Conservation (phyloP, 148 eudicot genomes). For the Polygonum aviculare region DNA sequence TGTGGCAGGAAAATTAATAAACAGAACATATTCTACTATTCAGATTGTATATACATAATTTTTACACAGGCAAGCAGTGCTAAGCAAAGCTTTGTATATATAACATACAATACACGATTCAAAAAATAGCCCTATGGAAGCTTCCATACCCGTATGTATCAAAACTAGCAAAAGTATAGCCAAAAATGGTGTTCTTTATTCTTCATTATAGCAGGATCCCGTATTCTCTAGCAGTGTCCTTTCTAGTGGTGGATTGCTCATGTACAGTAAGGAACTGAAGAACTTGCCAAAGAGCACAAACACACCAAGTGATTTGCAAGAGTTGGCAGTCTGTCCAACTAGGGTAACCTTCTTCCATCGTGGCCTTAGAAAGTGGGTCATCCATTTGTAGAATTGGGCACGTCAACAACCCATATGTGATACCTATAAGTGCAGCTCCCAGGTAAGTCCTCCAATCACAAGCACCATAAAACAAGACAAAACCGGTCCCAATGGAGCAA, state of each 20-base stretch:
- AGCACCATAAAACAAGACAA: background rate
- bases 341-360: constrained; percentile 46
- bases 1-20: too few species aligned
- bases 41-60: constrained; percentile 11
- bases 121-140: background rate
- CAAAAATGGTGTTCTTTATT: background rate
- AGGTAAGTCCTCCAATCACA: constrained; percentile 50
- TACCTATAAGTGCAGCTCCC: constrained; percentile 56
- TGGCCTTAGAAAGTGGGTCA: constrained; percentile 29
- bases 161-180: constrained; percentile 1
- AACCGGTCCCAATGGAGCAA: constrained; percentile 49
- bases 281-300: constrained; percentile 40
- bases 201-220: too few species aligned
- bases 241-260: constrained; percentile 38
- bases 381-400: constrained; percentile 44
- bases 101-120: background rate
- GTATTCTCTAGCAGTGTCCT: constrained; percentile 21
- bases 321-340: constrained; percentile 29
- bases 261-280: constrained; percentile 32
- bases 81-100: background rate
- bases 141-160: background rate
- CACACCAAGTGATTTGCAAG: constrained; percentile 52
- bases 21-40: too few species aligned
- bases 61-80: background rate
- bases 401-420: constrained; percentile 47